These are phyloP conservation scores for Astraeus odoratus DNA, from an alignment of 768 basidiomycete genomes.

Conservation along the genomic window DNA sequence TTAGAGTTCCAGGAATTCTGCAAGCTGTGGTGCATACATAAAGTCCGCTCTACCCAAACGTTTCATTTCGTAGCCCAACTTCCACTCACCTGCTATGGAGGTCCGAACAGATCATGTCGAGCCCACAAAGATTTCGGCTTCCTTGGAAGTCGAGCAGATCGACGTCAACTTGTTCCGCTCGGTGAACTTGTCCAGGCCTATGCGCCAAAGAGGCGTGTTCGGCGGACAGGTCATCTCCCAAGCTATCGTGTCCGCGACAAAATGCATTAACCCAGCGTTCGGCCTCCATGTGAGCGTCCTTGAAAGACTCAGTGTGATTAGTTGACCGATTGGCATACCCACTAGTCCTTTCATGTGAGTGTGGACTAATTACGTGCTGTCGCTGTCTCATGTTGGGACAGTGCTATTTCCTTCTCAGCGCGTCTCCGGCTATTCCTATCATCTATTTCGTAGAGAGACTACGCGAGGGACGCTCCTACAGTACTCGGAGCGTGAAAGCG, in stretches of 20 bases:
- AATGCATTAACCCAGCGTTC: slow-evolving; percentile 58
- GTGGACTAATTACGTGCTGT: not conserved
- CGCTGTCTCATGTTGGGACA: slow-evolving; percentile 23
- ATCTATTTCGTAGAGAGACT: slow-evolving; percentile 73
- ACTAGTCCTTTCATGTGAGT: slow-evolving; percentile 68
- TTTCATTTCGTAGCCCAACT: too few relatives aligned
- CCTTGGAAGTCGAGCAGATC: slow-evolving; percentile 72
- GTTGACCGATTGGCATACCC: not conserved
- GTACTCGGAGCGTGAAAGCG: slow-evolving; percentile 58
- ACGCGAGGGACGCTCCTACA: slow-evolving; percentile 69
- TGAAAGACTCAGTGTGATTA: not conserved
- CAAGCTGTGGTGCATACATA: too few relatives aligned
- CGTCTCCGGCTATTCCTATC: slow-evolving; percentile 65
- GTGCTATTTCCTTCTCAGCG: slow-evolving; percentile 80
- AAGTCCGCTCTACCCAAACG: too few relatives aligned
- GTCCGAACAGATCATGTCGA: slow-evolving; percentile 44
- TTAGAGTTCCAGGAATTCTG: too few relatives aligned
- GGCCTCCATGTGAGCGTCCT: slow-evolving; percentile 58
- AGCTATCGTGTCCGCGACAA: slow-evolving; percentile 75
- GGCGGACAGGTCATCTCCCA: slow-evolving; percentile 90
- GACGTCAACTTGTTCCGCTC: slow-evolving; percentile 76
- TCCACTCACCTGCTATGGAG: slow-evolving; percentile 24
- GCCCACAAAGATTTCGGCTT: slow-evolving; percentile 61
- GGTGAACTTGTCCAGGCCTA: slow-evolving; percentile 61
- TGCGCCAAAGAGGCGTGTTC: slow-evolving; percentile 64